These are phyloP conservation scores for Cryptosporidium andersoni DNA, from an alignment of 169 alveolate genomes.

Conservation along the genomic window DNA sequence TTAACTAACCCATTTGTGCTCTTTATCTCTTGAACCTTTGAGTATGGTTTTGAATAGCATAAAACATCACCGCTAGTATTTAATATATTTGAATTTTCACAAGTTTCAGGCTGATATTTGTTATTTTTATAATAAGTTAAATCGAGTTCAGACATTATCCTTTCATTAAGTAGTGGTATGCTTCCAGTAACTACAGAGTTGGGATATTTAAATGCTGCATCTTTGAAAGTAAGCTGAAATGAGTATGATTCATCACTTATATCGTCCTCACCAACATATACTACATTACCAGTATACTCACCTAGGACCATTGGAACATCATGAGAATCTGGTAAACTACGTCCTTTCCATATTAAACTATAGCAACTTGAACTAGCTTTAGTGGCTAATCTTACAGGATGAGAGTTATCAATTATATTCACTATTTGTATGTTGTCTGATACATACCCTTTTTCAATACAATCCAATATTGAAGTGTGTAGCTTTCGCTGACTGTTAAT, in stretches of 20 bases:
- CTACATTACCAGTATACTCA: conserved; percentile 58
- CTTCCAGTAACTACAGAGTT: conserved; percentile 10
- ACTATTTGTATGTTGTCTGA: conserved; percentile 27
- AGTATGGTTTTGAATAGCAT: conserved; percentile 10
- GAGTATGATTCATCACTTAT: conserved; percentile 63
- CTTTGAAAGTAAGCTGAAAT: conserved; percentile 62
- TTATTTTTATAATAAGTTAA: conserved; percentile 23
- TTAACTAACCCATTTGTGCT: conserved; percentile 33
- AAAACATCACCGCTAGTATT: not conserved
- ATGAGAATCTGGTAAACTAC: conserved; percentile 28
- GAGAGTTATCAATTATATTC: conserved; percentile 70
- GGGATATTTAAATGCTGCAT: conserved; percentile 43
- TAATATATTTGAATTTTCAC: conserved; percentile 20
- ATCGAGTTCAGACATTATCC: not conserved
- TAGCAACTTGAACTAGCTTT: conserved; percentile 58
- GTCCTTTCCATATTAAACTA: conserved; percentile 28
- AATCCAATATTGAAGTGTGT: conserved; percentile 17
- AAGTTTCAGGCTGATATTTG: conserved; percentile 18
- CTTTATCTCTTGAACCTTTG: conserved; percentile 11
- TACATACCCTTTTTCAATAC: conserved; percentile 29
- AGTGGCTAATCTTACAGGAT: conserved; percentile 76
- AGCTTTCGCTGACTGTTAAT: conserved; percentile 18
- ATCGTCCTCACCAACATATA: conserved; percentile 65
- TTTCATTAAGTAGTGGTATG: not conserved
- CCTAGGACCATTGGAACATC: conserved; percentile 46